These are phyloP conservation scores for Euphorbia pulcherrima DNA, from an alignment of 345 rosid species.

Conservation along the genomic window DNA sequence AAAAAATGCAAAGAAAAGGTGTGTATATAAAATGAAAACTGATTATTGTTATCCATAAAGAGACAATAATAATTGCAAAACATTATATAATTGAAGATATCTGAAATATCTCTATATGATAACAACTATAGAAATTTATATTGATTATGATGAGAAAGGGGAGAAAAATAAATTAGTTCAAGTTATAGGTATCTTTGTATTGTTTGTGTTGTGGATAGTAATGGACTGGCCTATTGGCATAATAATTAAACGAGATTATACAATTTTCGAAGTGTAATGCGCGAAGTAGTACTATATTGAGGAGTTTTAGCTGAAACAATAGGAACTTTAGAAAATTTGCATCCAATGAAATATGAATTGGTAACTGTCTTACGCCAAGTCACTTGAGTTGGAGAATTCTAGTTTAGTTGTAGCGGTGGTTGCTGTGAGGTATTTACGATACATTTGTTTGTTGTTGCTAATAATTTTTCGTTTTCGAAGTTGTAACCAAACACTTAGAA, in stretches of 20 bases:
- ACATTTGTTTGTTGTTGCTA: background rate
- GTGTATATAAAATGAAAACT: background rate
- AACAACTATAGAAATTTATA: background rate
- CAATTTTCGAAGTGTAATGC: background rate
- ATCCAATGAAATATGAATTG: background rate
- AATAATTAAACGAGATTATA: slow-evolving; percentile 1
- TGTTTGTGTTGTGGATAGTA: background rate
- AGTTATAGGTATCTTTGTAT: background rate
- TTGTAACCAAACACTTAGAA: no score
- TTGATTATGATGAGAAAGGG: background rate
- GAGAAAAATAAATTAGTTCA: background rate
- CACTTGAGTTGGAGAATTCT: no score
- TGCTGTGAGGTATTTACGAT: no score
- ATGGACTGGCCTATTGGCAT: slow-evolving; percentile 1
- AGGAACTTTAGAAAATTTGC: slow-evolving; percentile 1
- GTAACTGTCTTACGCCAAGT: no score
- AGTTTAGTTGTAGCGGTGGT: no score
- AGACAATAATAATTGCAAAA: background rate
- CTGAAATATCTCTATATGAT: background rate
- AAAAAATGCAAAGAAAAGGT: no score
- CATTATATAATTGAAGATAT: slow-evolving; percentile 2
- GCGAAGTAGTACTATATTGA: slow-evolving; percentile 3
- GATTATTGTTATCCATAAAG: background rate
- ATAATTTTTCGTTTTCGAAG: no score
- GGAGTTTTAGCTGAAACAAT: no score